These are phyloP conservation scores for Termitomyces sp. DNA, from an alignment of 768 basidiomycete species.

Conservation along the genomic window DNA sequence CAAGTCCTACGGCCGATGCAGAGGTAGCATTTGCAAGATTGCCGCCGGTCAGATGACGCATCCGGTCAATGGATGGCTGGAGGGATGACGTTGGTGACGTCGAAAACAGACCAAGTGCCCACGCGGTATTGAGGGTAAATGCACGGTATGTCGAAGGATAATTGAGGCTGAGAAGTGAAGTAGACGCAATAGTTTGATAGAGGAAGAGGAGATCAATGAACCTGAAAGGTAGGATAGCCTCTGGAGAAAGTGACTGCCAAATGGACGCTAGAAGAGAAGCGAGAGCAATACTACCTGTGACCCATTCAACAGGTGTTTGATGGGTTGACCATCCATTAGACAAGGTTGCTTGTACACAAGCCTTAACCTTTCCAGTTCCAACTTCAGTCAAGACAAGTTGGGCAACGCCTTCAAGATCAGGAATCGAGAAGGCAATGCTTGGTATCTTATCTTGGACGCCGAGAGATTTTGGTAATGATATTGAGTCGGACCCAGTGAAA, in stretches of 20 bases:
- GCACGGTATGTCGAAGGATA: constrained; percentile 81
- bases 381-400: constrained; percentile 71
- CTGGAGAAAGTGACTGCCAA: constrained; percentile 50
- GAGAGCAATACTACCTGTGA: constrained; percentile 61
- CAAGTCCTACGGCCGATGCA: constrained; percentile 62
- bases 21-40: constrained; percentile 53
- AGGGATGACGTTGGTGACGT: constrained; percentile 48
- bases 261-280: constrained; percentile 59
- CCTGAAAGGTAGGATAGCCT: constrained; percentile 63
- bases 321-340: constrained; percentile 86
- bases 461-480: constrained; percentile 57
- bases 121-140: constrained; percentile 83
- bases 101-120: constrained; percentile 76
- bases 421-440: constrained; percentile 76
- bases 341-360: constrained; percentile 88
- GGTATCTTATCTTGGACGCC: constrained; percentile 59
- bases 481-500: constrained; percentile 76
- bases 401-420: constrained; percentile 87
- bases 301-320: constrained; percentile 73
- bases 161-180: constrained; percentile 77
- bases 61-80: constrained; percentile 72
- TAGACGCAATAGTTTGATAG: constrained; percentile 79
- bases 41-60: constrained; percentile 83
- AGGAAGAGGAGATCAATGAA: constrained; percentile 78
- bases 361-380: constrained; percentile 65